Conservation (phyloP, 2,329 filamentous ascomycete genomes). For the Alternaria arbusti region DNA sequence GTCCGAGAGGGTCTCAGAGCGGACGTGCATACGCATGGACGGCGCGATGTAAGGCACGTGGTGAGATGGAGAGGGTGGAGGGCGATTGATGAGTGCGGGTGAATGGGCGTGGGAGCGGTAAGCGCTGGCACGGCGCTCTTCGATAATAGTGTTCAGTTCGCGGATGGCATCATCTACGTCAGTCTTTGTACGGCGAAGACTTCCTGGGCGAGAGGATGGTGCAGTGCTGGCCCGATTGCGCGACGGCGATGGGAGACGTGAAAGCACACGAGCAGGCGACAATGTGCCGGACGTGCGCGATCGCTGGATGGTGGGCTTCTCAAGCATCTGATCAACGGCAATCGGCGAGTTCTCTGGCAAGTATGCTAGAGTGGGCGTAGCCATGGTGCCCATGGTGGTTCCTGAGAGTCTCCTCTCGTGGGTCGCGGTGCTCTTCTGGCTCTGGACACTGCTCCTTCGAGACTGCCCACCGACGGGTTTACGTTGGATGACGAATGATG, state of each 20-base stretch:
- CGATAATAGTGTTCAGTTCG: constrained; percentile 58
- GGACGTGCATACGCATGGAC: constrained; percentile 52
- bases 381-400: constrained; percentile 29
- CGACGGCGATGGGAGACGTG: constrained; percentile 42
- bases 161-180: constrained; percentile 55
- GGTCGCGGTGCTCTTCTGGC: constrained; percentile 25
- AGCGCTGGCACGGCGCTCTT: constrained; percentile 52
- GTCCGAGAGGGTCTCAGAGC: constrained; percentile 56
- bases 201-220: constrained; percentile 41
- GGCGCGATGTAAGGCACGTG: constrained; percentile 58
- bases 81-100: constrained; percentile 33
- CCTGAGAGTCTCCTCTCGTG: constrained; percentile 30
- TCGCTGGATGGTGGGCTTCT: constrained; percentile 31
- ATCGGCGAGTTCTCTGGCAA: constrained; percentile 33
- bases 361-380: constrained; percentile 33
- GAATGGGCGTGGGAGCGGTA: constrained; percentile 40
- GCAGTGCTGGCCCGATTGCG: constrained; percentile 46
- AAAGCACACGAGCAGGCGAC: constrained; percentile 34
- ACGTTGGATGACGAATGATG: constrained; percentile 39
- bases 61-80: constrained; percentile 44
- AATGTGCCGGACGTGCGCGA: constrained; percentile 34
- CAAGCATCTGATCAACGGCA: constrained; percentile 24
- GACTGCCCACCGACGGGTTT: constrained; percentile 43
- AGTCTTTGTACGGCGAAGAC: constrained; percentile 45
- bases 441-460: constrained; percentile 38